A percentile compares a stretch with the other conserved stretches of the same genome.
phyloP scores from a whole-genome alignment of 2,329 filamentous ascomycete genomes.

The Pseudopyricularia javanii region DNA sequence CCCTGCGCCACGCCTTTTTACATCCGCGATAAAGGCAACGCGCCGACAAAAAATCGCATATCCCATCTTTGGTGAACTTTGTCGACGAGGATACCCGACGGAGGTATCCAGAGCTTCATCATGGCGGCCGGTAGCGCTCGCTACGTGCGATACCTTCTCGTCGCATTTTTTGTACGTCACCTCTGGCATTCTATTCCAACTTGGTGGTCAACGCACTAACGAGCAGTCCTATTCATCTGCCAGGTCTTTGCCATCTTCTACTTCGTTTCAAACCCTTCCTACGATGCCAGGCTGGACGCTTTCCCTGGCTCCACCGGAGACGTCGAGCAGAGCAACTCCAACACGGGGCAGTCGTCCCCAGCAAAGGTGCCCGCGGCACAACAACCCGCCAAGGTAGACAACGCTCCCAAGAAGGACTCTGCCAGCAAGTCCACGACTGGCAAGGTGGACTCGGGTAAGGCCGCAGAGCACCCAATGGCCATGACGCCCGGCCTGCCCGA shows the following conservation, averaged over 20 bases:
- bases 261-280: constrained; percentile 56
- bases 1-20: too few species aligned
- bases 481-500: constrained; percentile 38
- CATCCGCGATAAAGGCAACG: too few species aligned
- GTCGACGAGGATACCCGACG: background rate
- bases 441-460: constrained; percentile 14
- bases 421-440: constrained; percentile 7
- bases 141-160: constrained; percentile 66
- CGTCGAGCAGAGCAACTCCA: constrained; percentile 10
- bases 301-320: background rate
- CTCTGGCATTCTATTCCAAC: background rate
- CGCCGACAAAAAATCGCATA: background rate
- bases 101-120: background rate
- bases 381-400: background rate
- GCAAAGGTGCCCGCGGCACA: background rate
- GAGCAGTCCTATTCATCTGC: constrained; percentile 1
- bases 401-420: constrained; percentile 6
- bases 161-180: constrained; percentile 62
- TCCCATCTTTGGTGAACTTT: background rate
- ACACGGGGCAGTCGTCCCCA: constrained; percentile 8
- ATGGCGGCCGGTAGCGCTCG: constrained; percentile 60
- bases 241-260: constrained; percentile 64
- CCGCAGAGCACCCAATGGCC: constrained; percentile 34
- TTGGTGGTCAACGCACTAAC: background rate
- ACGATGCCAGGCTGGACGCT: constrained; percentile 18